Evolutionary conservation across 345 rosid genomes (phyloP).

Genomic region (Salix suchowensis): DNA sequence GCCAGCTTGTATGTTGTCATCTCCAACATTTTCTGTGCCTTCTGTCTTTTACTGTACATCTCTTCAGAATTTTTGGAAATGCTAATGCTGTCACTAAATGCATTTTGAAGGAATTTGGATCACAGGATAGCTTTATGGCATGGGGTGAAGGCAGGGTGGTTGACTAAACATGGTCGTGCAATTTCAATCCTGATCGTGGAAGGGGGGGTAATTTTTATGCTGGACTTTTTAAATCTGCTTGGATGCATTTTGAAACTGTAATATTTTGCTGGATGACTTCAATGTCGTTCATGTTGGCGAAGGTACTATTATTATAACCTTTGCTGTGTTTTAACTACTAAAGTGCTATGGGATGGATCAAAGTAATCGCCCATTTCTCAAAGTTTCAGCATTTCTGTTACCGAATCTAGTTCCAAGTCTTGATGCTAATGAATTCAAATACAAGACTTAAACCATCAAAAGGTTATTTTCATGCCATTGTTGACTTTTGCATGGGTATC

Average conservation of each 20-base stretch:
- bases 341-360: background rate
- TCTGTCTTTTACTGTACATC: background rate
- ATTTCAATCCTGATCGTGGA: background rate
- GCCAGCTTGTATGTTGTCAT: slow-evolving; percentile 69
- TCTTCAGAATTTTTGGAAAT: background rate
- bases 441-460: background rate
- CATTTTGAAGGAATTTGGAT: slow-evolving; percentile 70
- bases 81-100: background rate
- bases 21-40: background rate
- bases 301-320: background rate
- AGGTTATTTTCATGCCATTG: background rate
- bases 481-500: background rate
- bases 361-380: background rate
- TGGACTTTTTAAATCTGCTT: background rate
- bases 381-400: background rate
- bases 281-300: background rate
- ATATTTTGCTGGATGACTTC: background rate
- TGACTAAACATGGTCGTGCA: slow-evolving; percentile 17
- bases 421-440: background rate
- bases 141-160: slow-evolving; percentile 65
- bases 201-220: background rate
- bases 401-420: background rate
- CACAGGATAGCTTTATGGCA: slow-evolving; percentile 81
- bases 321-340: background rate
- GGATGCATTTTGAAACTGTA: background rate